Base-by-base conservation (phyloP, 139 green algal genomes). In the Chlamydomonas applanata region DNA sequence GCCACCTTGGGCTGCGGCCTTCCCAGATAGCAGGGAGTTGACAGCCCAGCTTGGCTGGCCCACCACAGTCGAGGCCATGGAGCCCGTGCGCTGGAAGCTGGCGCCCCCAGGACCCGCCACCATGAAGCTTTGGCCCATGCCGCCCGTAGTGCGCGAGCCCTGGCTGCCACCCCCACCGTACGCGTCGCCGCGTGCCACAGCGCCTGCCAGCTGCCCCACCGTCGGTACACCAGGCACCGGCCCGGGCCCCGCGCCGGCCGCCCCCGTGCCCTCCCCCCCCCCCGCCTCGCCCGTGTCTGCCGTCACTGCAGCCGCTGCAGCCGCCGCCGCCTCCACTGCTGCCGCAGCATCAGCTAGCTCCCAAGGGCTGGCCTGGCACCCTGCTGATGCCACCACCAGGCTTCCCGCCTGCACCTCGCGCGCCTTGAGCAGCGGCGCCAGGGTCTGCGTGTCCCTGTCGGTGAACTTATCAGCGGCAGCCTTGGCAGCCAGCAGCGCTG, bases 341-440 rank as follows among this genome's bases (percentile, higher is more conserved):
- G 30, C 44, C 3, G 27, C 44, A 40, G 32, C 77, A 14, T 91
- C 83, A 4, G 78, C 32, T 2, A 91, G 86, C 66, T 89, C 83
- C 83, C 83, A 91, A 0, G 60, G 62, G 9, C 49, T 79, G 9
- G 82, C 82, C 78, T 91, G 86, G 20, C 73, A 75, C 3, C 17
- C 77, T 29, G 53, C 36, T 1, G 56, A 32, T 4, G 3, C 25
- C 3, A 32, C 77, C 34, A 27, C 32, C 36, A 77, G 61, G 33
- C 74, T 69, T 24, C 65, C 69, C 17, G 64, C 83, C 78, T 91
- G 86, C 44, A 79, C 82, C 44, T 91, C 86, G 9, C 83, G 74
- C 17, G 69, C 68, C 82, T 89, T 89, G 33, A 69, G 76, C n/a
- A 89, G 71, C 46, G 61, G 67, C 34, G 76, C 30, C 20, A 86